Base-by-base conservation (phyloP, 2,329 filamentous ascomycete species). In the Talaromyces sp. region DNA sequence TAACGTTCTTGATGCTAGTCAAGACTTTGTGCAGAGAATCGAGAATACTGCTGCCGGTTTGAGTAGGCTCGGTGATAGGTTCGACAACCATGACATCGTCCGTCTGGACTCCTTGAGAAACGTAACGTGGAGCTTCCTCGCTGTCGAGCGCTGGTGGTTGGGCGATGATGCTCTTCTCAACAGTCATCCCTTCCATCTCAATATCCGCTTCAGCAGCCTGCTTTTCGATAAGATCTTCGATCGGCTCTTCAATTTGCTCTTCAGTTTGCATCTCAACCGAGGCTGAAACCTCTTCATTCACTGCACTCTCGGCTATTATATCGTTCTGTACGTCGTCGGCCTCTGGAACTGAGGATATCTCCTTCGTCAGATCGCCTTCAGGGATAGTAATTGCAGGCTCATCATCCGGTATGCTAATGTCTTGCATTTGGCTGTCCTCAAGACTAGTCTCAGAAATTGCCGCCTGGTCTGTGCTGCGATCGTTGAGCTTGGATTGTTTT, bases 1-100 rank as follows among this genome's bases (percentile, higher is more conserved):
- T 81, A 25, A 87, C 82, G 33, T 78, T 79, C 62, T 83, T 85
- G 65, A 93, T 81, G 68, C 87, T 83, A 22, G 82, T 81, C 27
- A 95, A 76, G 0, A 90, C 81, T 22, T 78, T 80, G 67, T 79
- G 82, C 50, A 90, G 81, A 43, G 83, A 80, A 66, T 75, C 76
- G 67, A 88, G 80, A 66, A 90, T 87, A 33, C 35, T 58, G 33
- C 50, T 54, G 5, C 61, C 45, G 31, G 37, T 50, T n/a, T 47
- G 19, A 11, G 37, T 43, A 25, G 47, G 43, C 11, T 69, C 68
- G 27, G 69, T 68, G 11, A 7, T 37, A 59, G 25, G 3, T 22
- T 57, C 52, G 4, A 11, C 15, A 57, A 19, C 52, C 22, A 43
- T 50, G n/a, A 31, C 35, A 50, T 71, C 35, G 7, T 67, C 60